Percentiles rank a stretch among this genome's conserved stretches.
Conservation (phyloP, 2,329 filamentous ascomycete genomes). For the Fusarium euwallaceae region DNA sequence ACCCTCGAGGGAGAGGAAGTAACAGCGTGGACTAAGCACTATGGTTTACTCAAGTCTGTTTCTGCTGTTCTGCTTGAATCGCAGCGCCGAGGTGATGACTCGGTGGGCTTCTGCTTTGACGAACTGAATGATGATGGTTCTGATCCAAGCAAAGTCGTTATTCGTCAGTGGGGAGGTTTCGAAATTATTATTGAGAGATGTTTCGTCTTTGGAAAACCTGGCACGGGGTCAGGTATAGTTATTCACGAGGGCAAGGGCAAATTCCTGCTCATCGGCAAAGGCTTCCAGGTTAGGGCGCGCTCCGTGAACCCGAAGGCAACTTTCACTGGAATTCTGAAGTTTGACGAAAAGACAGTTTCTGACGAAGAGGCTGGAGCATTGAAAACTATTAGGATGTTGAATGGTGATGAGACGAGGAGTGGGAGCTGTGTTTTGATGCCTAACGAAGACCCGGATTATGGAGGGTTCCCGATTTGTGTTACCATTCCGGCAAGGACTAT, state of each 20-base stretch:
- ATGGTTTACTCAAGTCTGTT: constrained; percentile 12
- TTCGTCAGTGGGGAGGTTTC: constrained; percentile 28
- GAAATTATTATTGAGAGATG: constrained; percentile 48
- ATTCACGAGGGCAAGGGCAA: constrained; percentile 37
- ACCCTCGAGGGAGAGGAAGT: constrained; percentile 1
- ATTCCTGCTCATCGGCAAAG: constrained; percentile 42
- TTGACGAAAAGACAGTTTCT: constrained; percentile 8
- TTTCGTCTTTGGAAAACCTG: constrained; percentile 51
- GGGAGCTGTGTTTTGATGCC: constrained; percentile 17
- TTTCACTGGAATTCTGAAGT: constrained; percentile 17
- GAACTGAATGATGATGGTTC: background rate
- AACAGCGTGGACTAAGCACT: constrained; percentile 5
- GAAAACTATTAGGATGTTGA: constrained; percentile 9
- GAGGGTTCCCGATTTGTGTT: constrained; percentile 64
- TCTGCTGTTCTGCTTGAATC: constrained; percentile 15
- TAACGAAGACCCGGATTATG: constrained; percentile 65
- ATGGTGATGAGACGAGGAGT: constrained; percentile 30
- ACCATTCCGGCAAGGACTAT: constrained; percentile 63
- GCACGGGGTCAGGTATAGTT: constrained; percentile 46
- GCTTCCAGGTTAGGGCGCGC: constrained; percentile 14
- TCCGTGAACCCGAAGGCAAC: background rate
- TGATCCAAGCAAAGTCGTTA: background rate
- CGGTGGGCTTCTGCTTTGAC: constrained; percentile 30
- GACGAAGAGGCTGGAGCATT: background rate
- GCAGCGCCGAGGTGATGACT: background rate